A percentile compares a stretch with the other conserved stretches of the same genome.
These are phyloP conservation scores for Alloteropsis semialata DNA, from an alignment of 176 grass and related monocot species.

Conservation along the genomic window DNA sequence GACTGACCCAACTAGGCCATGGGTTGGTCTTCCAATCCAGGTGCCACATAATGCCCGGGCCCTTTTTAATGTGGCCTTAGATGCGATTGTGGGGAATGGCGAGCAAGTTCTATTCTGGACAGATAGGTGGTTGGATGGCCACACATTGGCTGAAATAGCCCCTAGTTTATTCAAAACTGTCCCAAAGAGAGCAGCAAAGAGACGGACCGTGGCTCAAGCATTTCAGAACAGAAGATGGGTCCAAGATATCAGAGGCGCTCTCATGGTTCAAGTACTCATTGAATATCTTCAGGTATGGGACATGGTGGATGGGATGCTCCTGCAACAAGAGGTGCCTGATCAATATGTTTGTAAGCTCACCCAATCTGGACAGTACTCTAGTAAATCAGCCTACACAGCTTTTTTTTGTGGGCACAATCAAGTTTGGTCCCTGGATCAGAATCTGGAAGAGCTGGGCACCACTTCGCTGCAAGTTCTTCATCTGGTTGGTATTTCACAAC, in stretches of 20 bases:
- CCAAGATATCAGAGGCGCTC: not conserved
- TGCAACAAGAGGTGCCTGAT: not conserved
- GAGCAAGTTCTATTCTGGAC: not conserved
- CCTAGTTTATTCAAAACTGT: not conserved
- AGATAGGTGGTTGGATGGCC: not conserved
- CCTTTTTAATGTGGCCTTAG: not conserved
- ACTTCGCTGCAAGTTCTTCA: not conserved
- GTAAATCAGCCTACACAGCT: not conserved
- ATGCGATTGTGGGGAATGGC: not conserved
- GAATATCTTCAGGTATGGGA: not conserved
- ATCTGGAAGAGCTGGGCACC: not conserved
- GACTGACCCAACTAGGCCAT: accelerated
- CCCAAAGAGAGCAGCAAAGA: not conserved
- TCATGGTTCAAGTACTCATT: not conserved
- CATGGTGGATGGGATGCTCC: not conserved
- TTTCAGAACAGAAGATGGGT: not conserved
- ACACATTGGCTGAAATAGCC: not conserved
- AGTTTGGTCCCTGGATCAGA: not conserved
- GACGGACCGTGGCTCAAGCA: not conserved
- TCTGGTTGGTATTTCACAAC: not conserved
- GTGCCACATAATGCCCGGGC: not conserved
- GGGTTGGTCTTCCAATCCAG: not conserved
- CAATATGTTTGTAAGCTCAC: not conserved
- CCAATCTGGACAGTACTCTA: not conserved
- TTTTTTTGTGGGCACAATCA: not conserved